Percentiles rank a stretch among this genome's conserved stretches.
Evolutionary conservation across 129 eudicot genomes (phyloP).

Genomic region (Ambrosia artemisiifolia): DNA sequence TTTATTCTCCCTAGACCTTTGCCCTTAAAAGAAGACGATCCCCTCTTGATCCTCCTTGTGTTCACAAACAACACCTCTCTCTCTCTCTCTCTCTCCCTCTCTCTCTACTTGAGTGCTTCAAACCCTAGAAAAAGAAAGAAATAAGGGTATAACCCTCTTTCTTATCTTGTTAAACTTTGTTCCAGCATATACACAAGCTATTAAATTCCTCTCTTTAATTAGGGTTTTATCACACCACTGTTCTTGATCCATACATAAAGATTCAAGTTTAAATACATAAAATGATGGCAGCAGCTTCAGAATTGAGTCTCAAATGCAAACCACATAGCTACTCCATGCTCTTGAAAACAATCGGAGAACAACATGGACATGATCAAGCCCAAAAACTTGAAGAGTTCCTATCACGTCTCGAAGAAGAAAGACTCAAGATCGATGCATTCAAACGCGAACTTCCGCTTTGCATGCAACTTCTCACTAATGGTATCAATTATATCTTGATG

Average conservation of each 20-base stretch:
- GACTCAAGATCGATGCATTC: conserved; percentile 95
- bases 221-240: conserved; percentile 13
- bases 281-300: conserved; percentile 71
- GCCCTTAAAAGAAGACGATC: conserved; percentile 62
- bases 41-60: conserved; percentile 77
- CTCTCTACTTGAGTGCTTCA: conserved; percentile 35
- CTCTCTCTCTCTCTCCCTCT: conserved; percentile 2
- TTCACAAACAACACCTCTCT: conserved; percentile 55
- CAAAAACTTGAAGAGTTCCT: conserved; percentile 82
- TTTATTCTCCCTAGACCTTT: conserved; percentile 68
- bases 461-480: conserved; percentile 95
- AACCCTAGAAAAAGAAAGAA: conserved; percentile 37
- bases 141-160: conserved; percentile 25
- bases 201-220: conserved; percentile 21
- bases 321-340: conserved; percentile 78
- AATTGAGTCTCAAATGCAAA: conserved; percentile 77
- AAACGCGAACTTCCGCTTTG: conserved; percentile 99
- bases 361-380: conserved; percentile 35
- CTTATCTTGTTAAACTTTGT: conserved; percentile 38
- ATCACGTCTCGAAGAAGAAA: conserved; percentile 84
- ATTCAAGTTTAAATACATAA: neutral
- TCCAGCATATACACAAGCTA: conserved; percentile 26
- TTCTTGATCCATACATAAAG: conserved; percentile 25
- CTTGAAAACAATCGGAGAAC: conserved; percentile 58
- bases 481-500: conserved; percentile 25